Base-by-base conservation (phyloP, 305 asterid genomes). In the Fraxinus nigra region DNA sequence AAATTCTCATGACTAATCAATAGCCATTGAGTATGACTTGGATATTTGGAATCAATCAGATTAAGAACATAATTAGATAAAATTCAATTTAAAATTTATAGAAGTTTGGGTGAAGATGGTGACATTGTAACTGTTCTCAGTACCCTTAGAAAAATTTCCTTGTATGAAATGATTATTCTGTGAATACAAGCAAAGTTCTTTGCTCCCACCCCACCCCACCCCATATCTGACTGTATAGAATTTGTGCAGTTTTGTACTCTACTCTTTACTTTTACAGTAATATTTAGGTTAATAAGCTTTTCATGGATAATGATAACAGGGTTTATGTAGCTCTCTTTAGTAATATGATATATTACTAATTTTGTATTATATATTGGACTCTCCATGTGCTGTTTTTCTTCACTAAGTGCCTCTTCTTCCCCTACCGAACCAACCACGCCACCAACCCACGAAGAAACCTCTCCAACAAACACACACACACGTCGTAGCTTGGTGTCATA, bases 151-250 rank as follows among this genome's bases (percentile, higher is more conserved):
- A 72, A 76, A 77, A 78, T 63, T 76, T 69, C 56, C 56, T 26
- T 32, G 65, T 75, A 28, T 63, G 72, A 70, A 48, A 72, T 76
- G 75, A 69, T 69, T 22, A 30, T 76, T 85, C 87, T 90, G 87
- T 33, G 84, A 82, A 85, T 77, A 74, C 85, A 90, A 90, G 93
- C 91, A 89, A 90, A 83, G 84, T 79, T 84, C 73, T 83, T 72
- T 54, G 75, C 88, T 14, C 22, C 61, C 59, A 24, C 78, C 76
- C 74, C 63, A 77, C 77, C 30, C 28, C 80, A 61, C 76, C 79
- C 65, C 54, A 18, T 78, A 80, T 65, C 7, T 65, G 83, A 24
- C 26, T 67, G 34, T 40, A 40, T 11, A 30, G 38, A 69, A 30
- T 30, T 28, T 69, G 20, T 70, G 75, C 22, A 70, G 43, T 54